phyloP scores from a whole-genome alignment of 2,329 filamentous ascomycete genomes.

The Ilyonectria robusta region DNA sequence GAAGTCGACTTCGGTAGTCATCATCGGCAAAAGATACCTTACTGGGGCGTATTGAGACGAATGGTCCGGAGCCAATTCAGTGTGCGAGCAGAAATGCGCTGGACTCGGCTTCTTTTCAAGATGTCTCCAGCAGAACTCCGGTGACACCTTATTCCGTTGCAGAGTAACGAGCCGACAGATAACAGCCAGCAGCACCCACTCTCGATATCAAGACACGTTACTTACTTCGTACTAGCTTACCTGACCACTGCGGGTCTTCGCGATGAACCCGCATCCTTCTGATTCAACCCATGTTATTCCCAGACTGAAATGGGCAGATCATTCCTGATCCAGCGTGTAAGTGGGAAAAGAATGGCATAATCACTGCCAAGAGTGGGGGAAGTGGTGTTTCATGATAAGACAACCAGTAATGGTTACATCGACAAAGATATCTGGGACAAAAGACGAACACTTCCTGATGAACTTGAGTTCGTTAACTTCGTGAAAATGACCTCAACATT shows the following conservation, averaged over 20 bases:
- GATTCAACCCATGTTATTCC: background rate
- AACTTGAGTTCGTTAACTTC: too few relatives aligned
- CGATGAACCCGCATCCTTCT: background rate
- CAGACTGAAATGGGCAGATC: background rate
- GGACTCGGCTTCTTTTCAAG: too few relatives aligned
- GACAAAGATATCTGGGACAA: too few relatives aligned
- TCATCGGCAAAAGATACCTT: background rate
- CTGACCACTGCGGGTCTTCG: background rate
- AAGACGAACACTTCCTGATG: too few relatives aligned
- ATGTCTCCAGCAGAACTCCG: too few relatives aligned
- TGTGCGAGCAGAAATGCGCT: too few relatives aligned
- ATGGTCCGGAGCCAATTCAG: too few relatives aligned
- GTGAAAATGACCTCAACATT: too few relatives aligned
- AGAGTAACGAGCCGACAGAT: too few relatives aligned
- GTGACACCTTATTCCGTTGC: too few relatives aligned
- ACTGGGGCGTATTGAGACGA: too few relatives aligned
- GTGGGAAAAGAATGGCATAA: background rate
- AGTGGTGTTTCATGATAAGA: background rate
- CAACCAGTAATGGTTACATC: background rate
- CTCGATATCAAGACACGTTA: background rate
- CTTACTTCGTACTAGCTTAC: background rate
- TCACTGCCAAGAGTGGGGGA: background rate
- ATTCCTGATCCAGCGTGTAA: background rate
- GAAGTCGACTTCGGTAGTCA: background rate
- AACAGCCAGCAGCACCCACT: background rate